Base-by-base conservation (phyloP, 2,329 filamentous ascomycete genomes). In the Whalleya microplaca region DNA sequence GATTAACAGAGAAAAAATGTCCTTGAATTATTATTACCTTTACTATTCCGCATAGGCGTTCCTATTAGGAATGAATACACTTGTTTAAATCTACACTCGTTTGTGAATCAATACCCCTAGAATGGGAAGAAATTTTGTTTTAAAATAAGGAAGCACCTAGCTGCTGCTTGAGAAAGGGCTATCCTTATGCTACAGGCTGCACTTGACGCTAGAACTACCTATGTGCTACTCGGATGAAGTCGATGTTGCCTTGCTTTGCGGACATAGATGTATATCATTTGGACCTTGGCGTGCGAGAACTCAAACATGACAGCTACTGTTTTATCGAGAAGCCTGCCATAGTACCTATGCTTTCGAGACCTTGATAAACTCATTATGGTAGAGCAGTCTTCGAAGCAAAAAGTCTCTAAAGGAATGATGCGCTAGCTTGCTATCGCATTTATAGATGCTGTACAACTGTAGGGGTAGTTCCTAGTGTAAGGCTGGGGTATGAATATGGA, bases 271-370 rank as follows among this genome's bases (percentile, higher is more conserved):
- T 21, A 4, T 29, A 45, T 21, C 44, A 45, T 29, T 21, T 32
- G 44, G 21, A 45, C 6, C 44, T 29, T 16, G 18, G 32, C 3
- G 20, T 54, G 16, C 23, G 48, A 16, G 45, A 40, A 8, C 51
- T 54, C 9, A 54, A 54, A 10, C 12, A 49, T n/a, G 21, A 49
- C 41, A 54, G 49, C 16, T 49, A 45, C 9, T 54, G 45, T 10
- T 27, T 48, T 10, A 41, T 48, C 41, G 51, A 54, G 51, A 54
- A 54, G 51, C 51, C 51, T 19, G 19, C 32, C 21, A 12, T 41
- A 32, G 23, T n/a, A n/a, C n/a, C n/a, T 49, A 40, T 48, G 45
- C 41, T 54, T 54, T 19, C 45, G 45, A 40, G 45, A 48, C 29
- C 20, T 53, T 19, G 51, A 53, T 12, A 53, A 16, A 10, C 45